Conservation (phyloP, 2,329 filamentous ascomycete species). For the Penicillium sp. region DNA sequence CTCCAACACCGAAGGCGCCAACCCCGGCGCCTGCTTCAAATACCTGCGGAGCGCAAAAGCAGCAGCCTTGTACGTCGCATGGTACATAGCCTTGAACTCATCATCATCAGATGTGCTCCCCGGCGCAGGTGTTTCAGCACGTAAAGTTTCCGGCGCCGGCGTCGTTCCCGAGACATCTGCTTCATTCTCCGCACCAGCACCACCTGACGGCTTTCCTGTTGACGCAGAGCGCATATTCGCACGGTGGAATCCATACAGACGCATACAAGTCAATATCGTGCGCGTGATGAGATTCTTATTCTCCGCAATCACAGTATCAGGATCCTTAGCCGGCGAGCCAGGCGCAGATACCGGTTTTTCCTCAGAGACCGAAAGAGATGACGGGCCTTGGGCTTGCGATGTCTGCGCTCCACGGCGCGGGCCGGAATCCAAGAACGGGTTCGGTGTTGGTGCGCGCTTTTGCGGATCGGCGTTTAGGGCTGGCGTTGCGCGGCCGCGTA, state of each 20-base stretch:
- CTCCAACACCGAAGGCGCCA: slow-evolving; percentile 29
- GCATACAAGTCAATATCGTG: slow-evolving; percentile 47
- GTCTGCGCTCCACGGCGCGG: slow-evolving; percentile 11
- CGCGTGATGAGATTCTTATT: slow-evolving; percentile 45
- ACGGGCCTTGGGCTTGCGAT: slow-evolving; percentile 14
- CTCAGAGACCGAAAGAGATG: slow-evolving; percentile 15
- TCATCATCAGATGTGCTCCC: slow-evolving; percentile 38
- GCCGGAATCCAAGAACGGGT: slow-evolving; percentile 26
- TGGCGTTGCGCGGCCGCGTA: slow-evolving; percentile 17
- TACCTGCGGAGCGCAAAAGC: slow-evolving; percentile 45
- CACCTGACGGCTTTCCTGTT: slow-evolving; percentile 13
- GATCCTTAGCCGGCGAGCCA: slow-evolving; percentile 26
- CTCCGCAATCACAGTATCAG: slow-evolving; percentile 33
- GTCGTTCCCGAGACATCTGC: slow-evolving; percentile 11
- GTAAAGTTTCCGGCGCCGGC: slow-evolving; percentile 13
- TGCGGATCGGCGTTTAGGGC: slow-evolving; percentile 18
- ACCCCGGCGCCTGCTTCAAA: slow-evolving; percentile 28
- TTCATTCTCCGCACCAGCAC: slow-evolving; percentile 11
- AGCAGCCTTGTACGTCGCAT: slow-evolving; percentile 46
- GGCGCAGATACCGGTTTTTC: slow-evolving; percentile 18
- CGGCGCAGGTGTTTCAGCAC: slow-evolving; percentile 23
- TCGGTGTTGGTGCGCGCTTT: slow-evolving; percentile 28
- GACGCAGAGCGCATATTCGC: slow-evolving; percentile 24
- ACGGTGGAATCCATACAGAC: slow-evolving; percentile 45
- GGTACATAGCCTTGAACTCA: slow-evolving; percentile 47